Base-by-base conservation (phyloP, 768 basidiomycete species). In the Gloeopeniophorella convolvens region DNA sequence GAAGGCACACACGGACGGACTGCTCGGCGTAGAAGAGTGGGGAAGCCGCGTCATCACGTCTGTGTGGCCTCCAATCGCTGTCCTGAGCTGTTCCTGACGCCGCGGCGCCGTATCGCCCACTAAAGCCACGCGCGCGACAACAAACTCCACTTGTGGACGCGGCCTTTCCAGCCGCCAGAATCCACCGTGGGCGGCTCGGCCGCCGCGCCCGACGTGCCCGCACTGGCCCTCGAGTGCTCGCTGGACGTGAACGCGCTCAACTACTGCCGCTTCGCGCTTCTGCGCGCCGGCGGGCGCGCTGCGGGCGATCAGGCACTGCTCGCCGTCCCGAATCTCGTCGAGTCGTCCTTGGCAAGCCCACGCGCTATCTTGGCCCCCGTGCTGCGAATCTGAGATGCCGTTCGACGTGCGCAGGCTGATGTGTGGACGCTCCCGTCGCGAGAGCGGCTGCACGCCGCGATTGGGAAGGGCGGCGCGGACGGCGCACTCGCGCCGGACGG, bases 171-270 rank as follows among this genome's bases (percentile, higher is more conserved):
- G 34, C 53, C 68, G 1, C 67, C 73, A 1, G 55, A 63, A 15
- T 71, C 73, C 10, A 64, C 68, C 20, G 68, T 80, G 6, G 77
- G 79, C 15, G 73, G 70, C 13, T 79, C 83, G 3, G 85, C 83
- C 2, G 70, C 76, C 0, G 59, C 76, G 32, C 68, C 76, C 1
- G 73, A 70, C 24, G 64, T 77, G 6, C 70, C 75, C 1, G 66
- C 66, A 0, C 86, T 87, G 3, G 51, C 62, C 6, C 64, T 88
- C 3, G 63, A 68, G 10, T 85, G 83, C 59, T 85, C 86, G 0
- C 68, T 98, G 64, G 88, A 92, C 60, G 83, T 94, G 51, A 99
- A 99, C 62, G 83, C 95, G 2, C 73, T 98, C 48, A 96, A 95
- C 62, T 97, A 86, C 64, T 98, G 95, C 66, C 80, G 85, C 2